Conservation (phyloP, 257 asterid genomes). For the Solanum peruvianum region DNA sequence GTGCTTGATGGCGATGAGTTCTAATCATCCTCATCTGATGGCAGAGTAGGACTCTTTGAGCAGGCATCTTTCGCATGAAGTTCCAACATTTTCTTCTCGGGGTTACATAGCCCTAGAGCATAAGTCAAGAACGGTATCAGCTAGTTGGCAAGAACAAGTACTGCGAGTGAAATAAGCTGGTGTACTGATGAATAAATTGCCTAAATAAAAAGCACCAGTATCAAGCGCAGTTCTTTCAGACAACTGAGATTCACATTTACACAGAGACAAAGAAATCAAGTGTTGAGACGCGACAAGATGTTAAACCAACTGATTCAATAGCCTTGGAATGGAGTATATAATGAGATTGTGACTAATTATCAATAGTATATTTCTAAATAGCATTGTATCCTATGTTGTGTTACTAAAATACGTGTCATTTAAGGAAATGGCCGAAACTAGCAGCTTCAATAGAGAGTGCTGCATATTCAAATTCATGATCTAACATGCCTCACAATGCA, state of each 20-base stretch:
- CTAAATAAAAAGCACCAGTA: background rate
- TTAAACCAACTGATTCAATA: background rate
- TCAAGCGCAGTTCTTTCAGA: background rate
- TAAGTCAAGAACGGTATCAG: background rate
- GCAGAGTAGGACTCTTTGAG: slow-evolving; percentile 71
- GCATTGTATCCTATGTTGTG: background rate
- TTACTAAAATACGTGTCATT: background rate
- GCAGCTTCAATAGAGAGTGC: background rate
- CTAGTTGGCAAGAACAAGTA: background rate
- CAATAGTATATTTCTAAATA: background rate
- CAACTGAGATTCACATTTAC: background rate
- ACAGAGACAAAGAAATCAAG: background rate
- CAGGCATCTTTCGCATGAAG: slow-evolving; percentile 64
- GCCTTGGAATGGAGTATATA: background rate
- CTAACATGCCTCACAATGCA: background rate
- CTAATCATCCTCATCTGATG: slow-evolving; percentile 50
- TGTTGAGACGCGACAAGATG: background rate
- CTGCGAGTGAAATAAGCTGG: background rate
- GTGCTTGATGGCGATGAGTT: background rate
- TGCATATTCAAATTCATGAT: background rate
- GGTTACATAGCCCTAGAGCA: slow-evolving; percentile 70
- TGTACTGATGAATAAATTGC: background rate
- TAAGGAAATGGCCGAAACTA: background rate
- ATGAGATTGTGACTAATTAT: background rate
- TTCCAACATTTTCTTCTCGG: slow-evolving; percentile 88